Conservation (phyloP, 352 stramenopile species). For the Globisporangium rhizosaccharum region DNA sequence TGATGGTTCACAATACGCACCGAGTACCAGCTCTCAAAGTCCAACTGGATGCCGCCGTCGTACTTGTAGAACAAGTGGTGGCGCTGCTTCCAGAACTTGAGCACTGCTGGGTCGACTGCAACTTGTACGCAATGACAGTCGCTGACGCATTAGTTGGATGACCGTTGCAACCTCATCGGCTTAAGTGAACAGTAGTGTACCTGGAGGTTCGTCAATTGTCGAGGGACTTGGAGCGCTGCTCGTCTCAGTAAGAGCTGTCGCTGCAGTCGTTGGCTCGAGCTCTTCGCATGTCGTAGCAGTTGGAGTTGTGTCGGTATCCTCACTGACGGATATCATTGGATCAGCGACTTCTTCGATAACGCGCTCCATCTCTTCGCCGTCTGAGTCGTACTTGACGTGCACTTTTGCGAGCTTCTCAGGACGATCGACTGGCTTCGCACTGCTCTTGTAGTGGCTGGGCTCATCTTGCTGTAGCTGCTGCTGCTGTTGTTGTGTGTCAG, state of each 20-base stretch:
- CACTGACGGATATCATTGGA: not conserved
- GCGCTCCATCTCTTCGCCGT: slow-evolving; percentile 47
- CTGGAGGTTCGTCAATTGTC: too few relatives aligned
- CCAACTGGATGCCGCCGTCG: slow-evolving; percentile 88
- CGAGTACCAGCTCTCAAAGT: slow-evolving; percentile 92
- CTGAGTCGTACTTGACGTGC: slow-evolving; percentile 59
- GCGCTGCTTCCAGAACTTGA: slow-evolving; percentile 91
- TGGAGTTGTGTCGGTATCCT: not conserved
- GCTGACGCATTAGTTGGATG: not conserved
- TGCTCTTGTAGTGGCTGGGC: not conserved
- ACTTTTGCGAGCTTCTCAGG: slow-evolving; percentile 34
- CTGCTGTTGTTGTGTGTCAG: not conserved
- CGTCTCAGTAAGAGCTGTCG: too few relatives aligned
- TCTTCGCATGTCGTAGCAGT: not conserved
- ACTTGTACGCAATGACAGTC: not conserved
- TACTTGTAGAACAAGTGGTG: slow-evolving; percentile 87
- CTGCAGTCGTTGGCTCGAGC: not conserved
- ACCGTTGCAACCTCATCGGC: not conserved
- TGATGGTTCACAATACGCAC: slow-evolving; percentile 18
- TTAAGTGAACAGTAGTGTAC: too few relatives aligned
- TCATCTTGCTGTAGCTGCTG: not conserved
- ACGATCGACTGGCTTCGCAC: too few relatives aligned
- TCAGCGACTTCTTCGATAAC: slow-evolving; percentile 30
- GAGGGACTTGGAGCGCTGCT: too few relatives aligned
- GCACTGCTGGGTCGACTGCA: slow-evolving; percentile 33